These are phyloP conservation scores for Theileria orientalis DNA, from an alignment of 169 alveolate species.

Conservation along the genomic window DNA sequence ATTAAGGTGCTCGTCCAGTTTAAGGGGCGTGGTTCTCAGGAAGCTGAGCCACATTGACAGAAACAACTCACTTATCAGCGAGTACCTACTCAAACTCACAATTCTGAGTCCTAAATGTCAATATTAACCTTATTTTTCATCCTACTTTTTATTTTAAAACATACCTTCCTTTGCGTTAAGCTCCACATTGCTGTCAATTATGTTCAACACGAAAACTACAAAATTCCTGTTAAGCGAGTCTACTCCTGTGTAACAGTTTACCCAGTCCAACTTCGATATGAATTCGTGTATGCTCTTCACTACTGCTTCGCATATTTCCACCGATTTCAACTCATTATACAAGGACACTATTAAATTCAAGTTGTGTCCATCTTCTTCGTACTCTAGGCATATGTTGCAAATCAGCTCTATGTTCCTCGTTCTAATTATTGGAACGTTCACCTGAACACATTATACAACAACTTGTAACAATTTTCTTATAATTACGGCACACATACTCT, in stretches of 20 bases:
- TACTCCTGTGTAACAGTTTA: neutral
- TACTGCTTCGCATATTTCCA: constrained; percentile 29
- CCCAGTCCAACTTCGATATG: constrained; percentile 39
- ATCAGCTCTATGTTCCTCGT: constrained; percentile 28
- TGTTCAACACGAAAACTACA: neutral
- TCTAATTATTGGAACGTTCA: constrained; percentile 41
- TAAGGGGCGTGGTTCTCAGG: constrained; percentile 16
- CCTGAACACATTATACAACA: constrained; percentile 4
- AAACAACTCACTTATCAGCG: neutral
- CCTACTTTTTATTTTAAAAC: neutral
- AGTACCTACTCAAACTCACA: neutral
- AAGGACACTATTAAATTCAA: neutral
- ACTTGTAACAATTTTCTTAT: too few species aligned
- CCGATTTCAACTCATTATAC: neutral
- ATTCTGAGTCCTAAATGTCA: neutral
- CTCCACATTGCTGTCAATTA: neutral
- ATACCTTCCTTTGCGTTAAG: neutral
- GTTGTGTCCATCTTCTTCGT: constrained; percentile 31
- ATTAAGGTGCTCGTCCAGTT: neutral
- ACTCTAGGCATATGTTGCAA: constrained; percentile 59
- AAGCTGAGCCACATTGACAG: constrained; percentile 36
- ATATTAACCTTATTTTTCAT: too few species aligned
- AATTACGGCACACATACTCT: too few species aligned
- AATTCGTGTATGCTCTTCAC: constrained; percentile 40
- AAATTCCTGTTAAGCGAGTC: neutral